These are phyloP conservation scores for Grosmannia huntii DNA, from an alignment of 2,329 filamentous ascomycete genomes.

Conservation along the genomic window DNA sequence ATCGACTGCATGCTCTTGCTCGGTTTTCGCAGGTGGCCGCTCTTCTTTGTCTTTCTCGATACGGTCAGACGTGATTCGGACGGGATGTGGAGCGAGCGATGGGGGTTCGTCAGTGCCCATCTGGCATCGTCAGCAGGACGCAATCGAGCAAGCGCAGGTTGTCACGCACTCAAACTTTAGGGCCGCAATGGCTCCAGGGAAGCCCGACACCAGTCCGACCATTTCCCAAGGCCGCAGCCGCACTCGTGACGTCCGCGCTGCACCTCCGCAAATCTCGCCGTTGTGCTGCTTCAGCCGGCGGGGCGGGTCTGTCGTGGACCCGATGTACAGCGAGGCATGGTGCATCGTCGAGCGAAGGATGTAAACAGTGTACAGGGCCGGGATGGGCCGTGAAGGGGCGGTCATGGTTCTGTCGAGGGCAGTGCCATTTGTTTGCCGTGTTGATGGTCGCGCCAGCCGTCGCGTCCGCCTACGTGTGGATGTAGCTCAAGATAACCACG, in stretches of 20 bases:
- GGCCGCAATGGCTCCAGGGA: conserved; percentile 74
- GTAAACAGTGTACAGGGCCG: conserved; percentile 88
- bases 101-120: conserved; percentile 86
- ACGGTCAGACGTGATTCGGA: conserved; percentile 44
- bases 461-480: background rate
- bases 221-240: conserved; percentile 81
- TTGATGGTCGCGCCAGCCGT: background rate
- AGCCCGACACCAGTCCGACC: conserved; percentile 74
- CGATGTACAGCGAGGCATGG: conserved; percentile 67
- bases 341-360: conserved; percentile 72
- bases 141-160: no score
- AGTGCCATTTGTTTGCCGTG: background rate
- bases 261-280: conserved; percentile 69
- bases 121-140: conserved; percentile 26
- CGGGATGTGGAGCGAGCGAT: conserved; percentile 67
- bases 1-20: conserved; percentile 50
- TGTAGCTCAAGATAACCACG: background rate
- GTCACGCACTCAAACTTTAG: conserved; percentile 78
- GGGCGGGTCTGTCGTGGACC: conserved; percentile 79
- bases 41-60: conserved; percentile 36
- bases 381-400: conserved; percentile 46
- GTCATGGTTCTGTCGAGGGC: conserved; percentile 21
- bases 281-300: conserved; percentile 87
- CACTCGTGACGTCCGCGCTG: conserved; percentile 56
- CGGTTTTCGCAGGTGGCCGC: conserved; percentile 43